phyloP scores from a whole-genome alignment of 1,284 basidiomycete genomes.

The Vanrija sp. region DNA sequence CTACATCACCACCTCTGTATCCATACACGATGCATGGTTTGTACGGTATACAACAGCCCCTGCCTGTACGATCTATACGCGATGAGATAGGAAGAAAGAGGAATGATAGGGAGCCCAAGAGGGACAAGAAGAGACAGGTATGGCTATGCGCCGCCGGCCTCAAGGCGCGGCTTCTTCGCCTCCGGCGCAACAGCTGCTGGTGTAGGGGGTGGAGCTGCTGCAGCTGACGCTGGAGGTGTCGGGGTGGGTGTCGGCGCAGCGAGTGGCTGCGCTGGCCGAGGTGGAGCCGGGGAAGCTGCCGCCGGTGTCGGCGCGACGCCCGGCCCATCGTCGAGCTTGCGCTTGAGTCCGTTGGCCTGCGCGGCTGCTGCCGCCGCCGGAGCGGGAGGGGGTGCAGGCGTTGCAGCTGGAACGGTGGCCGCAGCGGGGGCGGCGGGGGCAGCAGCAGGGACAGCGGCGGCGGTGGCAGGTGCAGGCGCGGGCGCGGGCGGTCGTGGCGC shows the following conservation, averaged over 20 bases:
- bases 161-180: no score
- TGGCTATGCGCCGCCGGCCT: no score
- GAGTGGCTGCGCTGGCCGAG: not conserved
- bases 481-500: not conserved
- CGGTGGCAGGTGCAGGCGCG: not conserved
- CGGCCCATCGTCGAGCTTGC: not conserved
- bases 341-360: not conserved
- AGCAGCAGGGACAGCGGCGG: not conserved
- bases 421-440: not conserved
- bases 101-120: no score
- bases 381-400: not conserved
- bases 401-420: not conserved
- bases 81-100: no score
- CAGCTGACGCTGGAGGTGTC: not conserved
- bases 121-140: no score
- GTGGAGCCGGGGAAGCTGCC: no score
- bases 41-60: no score
- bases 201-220: not conserved
- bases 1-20: no score
- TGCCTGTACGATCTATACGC: no score
- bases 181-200: not conserved
- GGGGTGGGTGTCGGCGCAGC: not conserved
- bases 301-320: not conserved
- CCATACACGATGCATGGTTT: no score
- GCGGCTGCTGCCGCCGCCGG: not conserved